Evolutionary conservation across 2,329 filamentous ascomycete genomes (phyloP), one percentile per base, ranked within the genome.

Genomic region (Trichoderma hamatum): DNA sequence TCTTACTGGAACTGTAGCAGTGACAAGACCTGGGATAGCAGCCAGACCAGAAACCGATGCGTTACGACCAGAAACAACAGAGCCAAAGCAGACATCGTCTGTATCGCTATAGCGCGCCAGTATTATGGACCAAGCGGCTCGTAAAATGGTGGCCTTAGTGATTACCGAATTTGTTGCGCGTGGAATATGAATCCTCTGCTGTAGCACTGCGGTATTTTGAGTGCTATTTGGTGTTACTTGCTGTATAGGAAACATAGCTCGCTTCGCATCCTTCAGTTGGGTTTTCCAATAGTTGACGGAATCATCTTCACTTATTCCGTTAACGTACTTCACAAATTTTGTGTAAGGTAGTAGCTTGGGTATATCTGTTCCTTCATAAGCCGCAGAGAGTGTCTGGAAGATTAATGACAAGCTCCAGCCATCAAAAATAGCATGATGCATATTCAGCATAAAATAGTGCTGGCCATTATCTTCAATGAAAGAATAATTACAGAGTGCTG

Each of bases 61-160:
- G 26, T 68, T 62, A 13, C 72, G 63, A 7, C 72, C 71, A n/a
- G 70, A 73, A 28, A 73, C 66, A 4, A 70, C 67, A 1, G 69
- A 66, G 2, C 74, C 75, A 26, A 75, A 76, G 6, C 72, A n/a
- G 1, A 75, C 63, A 21, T 68, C 70, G 26, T 67, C 63, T 19
- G 26, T 21, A 43, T 61, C 69, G 11, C 71, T 55, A 58, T 71
- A 62, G 2, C 62, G 51, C 11, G 73, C 70, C n/a, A 74, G 67
- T 4, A 72, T 14, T 19, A 72, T 61, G 13, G 71, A 70, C 73
- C 73, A 74, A 7, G 73, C 73, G 28, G 72, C 70, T 46, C 70
- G 69, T 52, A 73, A 32, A 7, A 72, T 55, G 3, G 70, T 73
- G 6, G 73, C 70, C 39, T 69, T 55, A 2, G 70, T 70, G 28